phyloP scores from a whole-genome alignment of 202 grass and related monocot species.

The Carex arenaria region DNA sequence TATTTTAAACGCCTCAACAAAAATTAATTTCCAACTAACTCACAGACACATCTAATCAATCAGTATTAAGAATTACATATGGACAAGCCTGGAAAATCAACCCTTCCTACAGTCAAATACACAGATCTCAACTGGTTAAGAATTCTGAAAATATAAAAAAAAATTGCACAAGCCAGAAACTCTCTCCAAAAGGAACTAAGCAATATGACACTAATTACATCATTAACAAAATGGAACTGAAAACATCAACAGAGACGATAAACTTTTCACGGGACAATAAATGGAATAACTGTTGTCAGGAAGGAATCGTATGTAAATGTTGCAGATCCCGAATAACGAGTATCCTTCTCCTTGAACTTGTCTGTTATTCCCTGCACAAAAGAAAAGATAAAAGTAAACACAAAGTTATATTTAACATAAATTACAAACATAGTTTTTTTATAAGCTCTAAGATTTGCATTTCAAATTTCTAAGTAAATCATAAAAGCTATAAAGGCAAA shows the following conservation, averaged over 20 bases:
- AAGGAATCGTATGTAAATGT: slow-evolving; percentile 68
- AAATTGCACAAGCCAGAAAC: neutral
- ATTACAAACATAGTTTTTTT: neutral
- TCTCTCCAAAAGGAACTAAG: neutral
- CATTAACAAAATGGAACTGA: slow-evolving; percentile 7
- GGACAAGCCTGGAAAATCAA: neutral
- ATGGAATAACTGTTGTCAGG: slow-evolving; percentile 63
- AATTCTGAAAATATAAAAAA: neutral
- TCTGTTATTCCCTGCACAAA: slow-evolving; percentile 66
- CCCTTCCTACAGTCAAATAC: neutral
- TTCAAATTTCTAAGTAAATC: neutral
- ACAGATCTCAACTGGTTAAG: neutral
- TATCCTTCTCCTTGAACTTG: slow-evolving; percentile 88
- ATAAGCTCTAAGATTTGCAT: neutral
- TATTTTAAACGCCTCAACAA: neutral
- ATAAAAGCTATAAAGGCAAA: neutral
- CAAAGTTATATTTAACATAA: neutral
- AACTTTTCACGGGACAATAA: slow-evolving; percentile 58
- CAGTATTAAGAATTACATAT: too few relatives aligned
- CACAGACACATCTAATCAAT: neutral
- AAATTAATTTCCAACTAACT: neutral
- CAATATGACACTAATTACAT: neutral
- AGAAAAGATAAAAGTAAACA: neutral
- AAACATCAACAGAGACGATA: neutral
- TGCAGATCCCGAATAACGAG: slow-evolving; percentile 57